Conservation (phyloP, 1,284 basidiomycete species). For the Baeospora myosura region DNA sequence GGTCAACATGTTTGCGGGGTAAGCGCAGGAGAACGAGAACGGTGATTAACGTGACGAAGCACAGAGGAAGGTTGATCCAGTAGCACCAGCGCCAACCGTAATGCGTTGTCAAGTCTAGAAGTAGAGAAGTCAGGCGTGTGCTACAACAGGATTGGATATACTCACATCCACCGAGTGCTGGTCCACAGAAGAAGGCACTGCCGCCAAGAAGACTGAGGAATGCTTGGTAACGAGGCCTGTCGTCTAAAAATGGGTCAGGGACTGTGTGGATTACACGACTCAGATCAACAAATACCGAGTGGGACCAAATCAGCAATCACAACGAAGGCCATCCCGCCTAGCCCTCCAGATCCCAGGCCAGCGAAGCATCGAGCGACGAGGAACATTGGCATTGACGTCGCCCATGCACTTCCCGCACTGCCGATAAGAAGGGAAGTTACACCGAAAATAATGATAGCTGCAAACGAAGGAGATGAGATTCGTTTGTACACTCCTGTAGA, state of each 20-base stretch:
- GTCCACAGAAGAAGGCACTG: background rate
- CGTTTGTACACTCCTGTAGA: background rate
- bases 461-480: background rate
- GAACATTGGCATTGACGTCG: background rate
- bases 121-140: no score
- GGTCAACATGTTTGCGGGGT: background rate
- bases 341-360: background rate
- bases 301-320: background rate
- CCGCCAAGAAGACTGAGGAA: background rate
- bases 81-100: background rate
- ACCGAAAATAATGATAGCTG: background rate
- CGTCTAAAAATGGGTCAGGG: no score
- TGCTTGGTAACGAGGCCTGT: background rate
- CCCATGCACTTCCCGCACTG: background rate
- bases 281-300: background rate
- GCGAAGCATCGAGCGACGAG: background rate
- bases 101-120: background rate
- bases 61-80: background rate
- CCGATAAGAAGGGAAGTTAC: background rate
- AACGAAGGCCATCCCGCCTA: background rate
- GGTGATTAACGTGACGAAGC: background rate
- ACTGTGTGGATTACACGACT: background rate
- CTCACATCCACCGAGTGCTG: background rate
- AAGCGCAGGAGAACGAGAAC: background rate
- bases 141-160: no score